Evolutionary conservation across 441 rosid genomes (phyloP), one percentile per base, ranked within the genome.

Genomic region (Erodium trifolium): DNA sequence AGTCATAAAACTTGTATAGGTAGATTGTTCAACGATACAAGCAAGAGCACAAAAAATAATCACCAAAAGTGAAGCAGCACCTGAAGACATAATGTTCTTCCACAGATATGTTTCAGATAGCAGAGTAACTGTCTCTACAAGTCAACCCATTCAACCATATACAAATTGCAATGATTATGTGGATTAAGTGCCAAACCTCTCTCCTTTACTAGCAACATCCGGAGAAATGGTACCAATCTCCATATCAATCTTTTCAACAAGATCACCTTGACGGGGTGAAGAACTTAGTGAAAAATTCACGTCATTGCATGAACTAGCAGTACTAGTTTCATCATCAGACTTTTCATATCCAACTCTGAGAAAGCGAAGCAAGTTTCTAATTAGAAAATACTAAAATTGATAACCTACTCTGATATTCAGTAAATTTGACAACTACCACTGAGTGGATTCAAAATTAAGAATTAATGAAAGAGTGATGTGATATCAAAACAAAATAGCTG

Each of bases 261-360:
- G 12, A 76, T 81, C 86, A 37, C 80, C 87, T 41, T 70, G 76
- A 71, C 66, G 16, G 10, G 80, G 85, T 55, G 87, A 84, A 70
- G 73, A 71, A 79, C 68, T 76, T 47, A 63, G 60, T 19, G 73
- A 67, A 19, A 49, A 71, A 53, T 70, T 68, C 57, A 73, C 77
- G 39, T 85, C 93, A 71, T 71, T 68, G 67, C 77, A 70, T 67
- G 92, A 85, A 75, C 89, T 86, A 53, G 82, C 73, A 72, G 71
- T 68, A 72, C 85, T 79, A 57, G 81, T 83, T 69, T 89, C 93
- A 72, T 91, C 96, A 75, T 87, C 96, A 23, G 87, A 88, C 80
- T 78, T 91, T 55, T 83, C 90, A 65, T 70, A 35, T 75, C 76
- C 70, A 63, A 70, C 5, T 68, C 88, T 84, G 85, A 12, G 39